These are phyloP conservation scores for Aureobasidium leucospermi DNA, from an alignment of 2,329 filamentous ascomycete genomes.

Conservation along the genomic window DNA sequence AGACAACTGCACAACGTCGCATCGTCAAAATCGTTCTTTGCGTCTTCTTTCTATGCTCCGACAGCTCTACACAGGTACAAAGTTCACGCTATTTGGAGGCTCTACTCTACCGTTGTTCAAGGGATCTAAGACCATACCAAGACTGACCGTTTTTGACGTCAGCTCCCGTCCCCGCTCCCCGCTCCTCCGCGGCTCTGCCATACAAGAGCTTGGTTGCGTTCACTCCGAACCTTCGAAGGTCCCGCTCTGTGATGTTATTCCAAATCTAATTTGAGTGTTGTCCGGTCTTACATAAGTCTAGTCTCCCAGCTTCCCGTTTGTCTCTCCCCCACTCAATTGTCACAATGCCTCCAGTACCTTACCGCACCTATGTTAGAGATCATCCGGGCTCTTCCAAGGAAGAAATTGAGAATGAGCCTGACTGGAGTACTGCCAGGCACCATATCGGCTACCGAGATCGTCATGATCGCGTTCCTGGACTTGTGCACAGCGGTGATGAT, in stretches of 20 bases:
- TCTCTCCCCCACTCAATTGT: not conserved
- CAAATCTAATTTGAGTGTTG: not conserved
- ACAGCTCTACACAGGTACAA: not conserved
- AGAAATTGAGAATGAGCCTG: constrained; percentile 37
- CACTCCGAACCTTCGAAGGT: not conserved
- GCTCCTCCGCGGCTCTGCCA: not conserved
- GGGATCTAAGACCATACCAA: not conserved
- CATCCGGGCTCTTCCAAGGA: constrained; percentile 34
- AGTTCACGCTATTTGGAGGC: not conserved
- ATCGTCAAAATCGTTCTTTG: too few relatives aligned
- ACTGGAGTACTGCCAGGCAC: constrained; percentile 36
- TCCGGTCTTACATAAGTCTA: not conserved
- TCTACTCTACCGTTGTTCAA: not conserved
- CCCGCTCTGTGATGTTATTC: not conserved
- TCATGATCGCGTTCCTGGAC: constrained; percentile 32
- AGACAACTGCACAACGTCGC: too few relatives aligned
- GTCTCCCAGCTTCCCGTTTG: not conserved
- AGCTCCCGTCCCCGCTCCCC: not conserved
- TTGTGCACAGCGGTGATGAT: constrained; percentile 30
- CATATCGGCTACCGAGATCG: constrained; percentile 34
- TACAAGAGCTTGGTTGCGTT: not conserved
- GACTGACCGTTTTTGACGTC: not conserved
- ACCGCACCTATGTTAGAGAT: constrained; percentile 23
- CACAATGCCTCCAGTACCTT: constrained; percentile 26
- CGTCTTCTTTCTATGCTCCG: too few relatives aligned